Evolutionary conservation across 345 rosid genomes (phyloP).

Genomic region (Lepidium africanum): DNA sequence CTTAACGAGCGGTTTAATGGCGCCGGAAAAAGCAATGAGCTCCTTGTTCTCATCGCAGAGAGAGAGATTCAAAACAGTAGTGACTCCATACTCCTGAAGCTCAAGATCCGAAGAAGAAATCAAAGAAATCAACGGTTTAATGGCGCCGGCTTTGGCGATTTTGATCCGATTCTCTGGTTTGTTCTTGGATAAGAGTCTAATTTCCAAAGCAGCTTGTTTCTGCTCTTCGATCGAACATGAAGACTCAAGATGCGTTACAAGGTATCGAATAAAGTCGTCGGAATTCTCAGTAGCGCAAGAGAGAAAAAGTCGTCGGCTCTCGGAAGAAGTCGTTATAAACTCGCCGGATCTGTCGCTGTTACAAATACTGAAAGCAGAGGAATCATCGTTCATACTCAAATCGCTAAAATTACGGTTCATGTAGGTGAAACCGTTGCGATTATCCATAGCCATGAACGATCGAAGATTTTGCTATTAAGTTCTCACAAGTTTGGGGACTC

Average conservation of each 20-base stretch:
- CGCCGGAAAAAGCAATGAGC: constrained; percentile 65
- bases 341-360: constrained; percentile 84
- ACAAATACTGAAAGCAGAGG: constrained; percentile 81
- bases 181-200: constrained; percentile 82
- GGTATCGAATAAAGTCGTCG: constrained; percentile 53
- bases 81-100: constrained; percentile 89
- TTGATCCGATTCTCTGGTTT: constrained; percentile 71
- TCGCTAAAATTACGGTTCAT: constrained; percentile 33
- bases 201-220: constrained; percentile 94
- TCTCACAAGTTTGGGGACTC: not conserved
- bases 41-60: constrained; percentile 90
- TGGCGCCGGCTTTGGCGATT: constrained; percentile 76
- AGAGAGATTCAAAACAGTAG: constrained; percentile 79
- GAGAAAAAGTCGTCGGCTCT: constrained; percentile 44
- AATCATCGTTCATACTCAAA: constrained; percentile 24
- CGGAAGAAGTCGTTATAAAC: constrained; percentile 48
- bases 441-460: constrained; percentile 17
- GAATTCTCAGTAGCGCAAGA: constrained; percentile 48
- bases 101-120: constrained; percentile 60
- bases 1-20: constrained; percentile 70
- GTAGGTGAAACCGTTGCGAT: constrained; percentile 27
- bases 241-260: constrained; percentile 48
- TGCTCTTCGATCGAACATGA: constrained; percentile 68
- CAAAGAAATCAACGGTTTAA: constrained; percentile 60
- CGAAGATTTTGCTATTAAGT: not conserved